Base-by-base conservation (phyloP, 768 basidiomycete genomes). In the Pleurotus pulmonarius region DNA sequence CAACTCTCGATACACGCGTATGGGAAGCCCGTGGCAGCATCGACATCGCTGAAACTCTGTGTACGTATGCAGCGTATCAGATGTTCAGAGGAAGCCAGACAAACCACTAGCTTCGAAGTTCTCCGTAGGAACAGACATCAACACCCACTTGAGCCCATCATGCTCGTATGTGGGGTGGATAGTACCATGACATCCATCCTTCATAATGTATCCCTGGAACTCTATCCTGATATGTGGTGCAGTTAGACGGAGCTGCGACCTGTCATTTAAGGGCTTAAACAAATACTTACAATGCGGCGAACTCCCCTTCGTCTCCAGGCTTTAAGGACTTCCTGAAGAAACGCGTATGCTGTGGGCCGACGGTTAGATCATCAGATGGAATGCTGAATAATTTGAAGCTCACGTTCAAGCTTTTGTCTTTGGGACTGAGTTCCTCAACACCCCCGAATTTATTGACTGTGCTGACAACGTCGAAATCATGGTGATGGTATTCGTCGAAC, bases 131-230 rank as follows among this genome's bases (percentile, higher is more conserved):
- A 55, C 53, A n/a, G 53, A 55, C 53, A 55, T 55, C 39, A 55
- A 40, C 6, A 29, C 38, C 53, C 53, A 55, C 39, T 40, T 46
- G 12, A n/a, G 20, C 4, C 53, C 53, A 20, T 46, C 40, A 25
- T 55, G 53, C 22, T 55, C 53, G n/a, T 55, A 55, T 18, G 44
- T 55, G 29, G 53, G 43, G 20, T 55, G 41, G 13, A 44, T 43
- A 22, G 16, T 24, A 11, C 53, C 53, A 9, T 40, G 43, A 12
- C 53, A 55, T 22, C 53, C 53, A 5, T 55, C 53, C 40, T 44
- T 55, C 53, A 55, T 55, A 15, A 55, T 40, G 25, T 16, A 40
- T n/a, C 44, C 40, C 11, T 55, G 53, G 6, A 55, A 55, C 12
- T 16, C 53, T 5, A 55, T 29, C 11, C 53, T 55, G 16, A 4